These are phyloP conservation scores for Elongisporangium undulatum DNA, from an alignment of 352 stramenopile species.

Conservation along the genomic window DNA sequence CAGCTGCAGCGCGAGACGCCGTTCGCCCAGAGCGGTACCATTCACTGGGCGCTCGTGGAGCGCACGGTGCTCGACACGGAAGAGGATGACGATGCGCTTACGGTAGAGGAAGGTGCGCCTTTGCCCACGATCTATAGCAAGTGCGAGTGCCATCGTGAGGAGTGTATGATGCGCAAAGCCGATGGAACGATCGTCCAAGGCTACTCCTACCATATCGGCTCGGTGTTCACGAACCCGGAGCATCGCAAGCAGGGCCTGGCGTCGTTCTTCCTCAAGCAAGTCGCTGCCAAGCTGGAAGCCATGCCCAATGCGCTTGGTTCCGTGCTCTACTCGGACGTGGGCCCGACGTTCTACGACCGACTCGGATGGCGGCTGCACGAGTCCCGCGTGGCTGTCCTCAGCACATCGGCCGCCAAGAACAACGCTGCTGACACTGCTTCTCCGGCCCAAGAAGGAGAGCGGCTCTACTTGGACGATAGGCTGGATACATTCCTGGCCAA, in stretches of 20 bases:
- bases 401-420: slow-evolving; percentile 11
- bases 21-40: slow-evolving; percentile 47
- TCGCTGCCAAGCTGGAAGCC: slow-evolving; percentile 25
- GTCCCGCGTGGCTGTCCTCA: slow-evolving; percentile 34
- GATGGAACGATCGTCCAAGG: slow-evolving; percentile 33
- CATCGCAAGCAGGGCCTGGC: slow-evolving; percentile 44
- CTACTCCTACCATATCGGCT: slow-evolving; percentile 57
- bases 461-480: slow-evolving; percentile 26
- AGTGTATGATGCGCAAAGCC: slow-evolving; percentile 28
- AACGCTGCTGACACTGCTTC: not conserved
- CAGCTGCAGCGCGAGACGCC: slow-evolving; percentile 35
- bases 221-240: slow-evolving; percentile 57
- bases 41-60: slow-evolving; percentile 66
- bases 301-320: slow-evolving; percentile 30
- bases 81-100: not conserved
- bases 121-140: slow-evolving; percentile 27
- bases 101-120: not conserved
- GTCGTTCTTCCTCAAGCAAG: slow-evolving; percentile 32
- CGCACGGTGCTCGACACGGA: not conserved
- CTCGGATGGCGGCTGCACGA: slow-evolving; percentile 53
- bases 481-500: slow-evolving; percentile 32
- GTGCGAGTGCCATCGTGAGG: slow-evolving; percentile 58
- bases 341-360: slow-evolving; percentile 53
- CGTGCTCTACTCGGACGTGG: slow-evolving; percentile 66
- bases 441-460: not conserved